A percentile compares a stretch with the other conserved stretches of the same genome.
phyloP scores from a whole-genome alignment of 108 stramenopile genomes.

The Poteriospumella lacustris region DNA sequence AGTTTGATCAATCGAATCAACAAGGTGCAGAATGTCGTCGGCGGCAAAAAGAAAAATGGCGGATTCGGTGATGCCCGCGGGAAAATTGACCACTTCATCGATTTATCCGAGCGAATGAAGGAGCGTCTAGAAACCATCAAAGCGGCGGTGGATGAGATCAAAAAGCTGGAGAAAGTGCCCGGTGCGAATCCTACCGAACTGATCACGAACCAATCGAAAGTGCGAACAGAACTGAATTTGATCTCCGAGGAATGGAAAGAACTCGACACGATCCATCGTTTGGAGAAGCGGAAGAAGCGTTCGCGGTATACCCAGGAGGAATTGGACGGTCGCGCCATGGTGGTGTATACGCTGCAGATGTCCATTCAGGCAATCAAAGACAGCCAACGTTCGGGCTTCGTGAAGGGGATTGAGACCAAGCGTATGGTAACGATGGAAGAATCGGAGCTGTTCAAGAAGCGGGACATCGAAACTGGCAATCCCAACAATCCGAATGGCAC shows the following conservation, averaged over 20 bases:
- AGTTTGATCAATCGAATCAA: neutral
- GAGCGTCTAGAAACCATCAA: neutral
- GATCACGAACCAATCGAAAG: neutral
- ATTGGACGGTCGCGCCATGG: neutral
- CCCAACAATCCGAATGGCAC: neutral
- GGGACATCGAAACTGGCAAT: no score
- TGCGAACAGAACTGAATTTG: neutral
- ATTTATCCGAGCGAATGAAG: neutral
- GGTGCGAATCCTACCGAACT: conserved; percentile 1
- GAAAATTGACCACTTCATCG: neutral
- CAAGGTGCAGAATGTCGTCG: conserved; percentile 1
- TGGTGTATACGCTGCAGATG: neutral
- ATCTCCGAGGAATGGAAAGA: neutral
- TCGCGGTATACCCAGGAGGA: neutral
- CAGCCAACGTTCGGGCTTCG: neutral
- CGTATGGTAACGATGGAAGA: conserved; percentile 1
- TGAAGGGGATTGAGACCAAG: neutral
- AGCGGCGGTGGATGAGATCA: neutral
- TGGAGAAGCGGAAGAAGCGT: conserved; percentile 1
- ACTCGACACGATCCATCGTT: neutral
- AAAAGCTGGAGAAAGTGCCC: neutral
- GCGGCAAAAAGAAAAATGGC: neutral
- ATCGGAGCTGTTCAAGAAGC: neutral
- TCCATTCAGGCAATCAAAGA: neutral
- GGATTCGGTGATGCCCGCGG: neutral